Evolutionary conservation across 495 filamentous ascomycete genomes (phyloP), one percentile per base, ranked within the genome.

Genomic region (Hypoxylon fuscum): DNA sequence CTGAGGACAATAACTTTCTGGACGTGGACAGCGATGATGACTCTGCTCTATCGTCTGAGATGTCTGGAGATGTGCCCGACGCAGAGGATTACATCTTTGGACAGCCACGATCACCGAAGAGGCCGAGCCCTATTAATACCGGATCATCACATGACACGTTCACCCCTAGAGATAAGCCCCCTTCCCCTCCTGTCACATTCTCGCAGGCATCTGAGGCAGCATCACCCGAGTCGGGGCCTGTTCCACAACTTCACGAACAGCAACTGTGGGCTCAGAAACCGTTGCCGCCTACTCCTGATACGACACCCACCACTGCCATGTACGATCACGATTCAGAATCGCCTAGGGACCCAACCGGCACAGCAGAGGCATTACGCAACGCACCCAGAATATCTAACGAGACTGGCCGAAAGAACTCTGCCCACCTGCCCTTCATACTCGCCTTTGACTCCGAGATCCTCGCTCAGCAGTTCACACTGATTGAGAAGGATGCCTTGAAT

Each of bases 401-500:
- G 3, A 15, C 49, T 20, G 42, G 60, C 1, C 56, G 62, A 49
- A 76, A 74, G 50, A 68, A 69, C 48, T 70, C 77, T 1, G 73
- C 78, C 12, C 96, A 99, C 77, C 75, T 98, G 12, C 94, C 96
- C 1, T 99, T 98, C 70, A 85, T 96, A 38, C 85, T 98, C 14
- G 90, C 93, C 0, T 96, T 95, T 62, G 92, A 96, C 72, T 95
- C 93, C 9, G 89, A 93, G 49, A 78, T 90, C 17, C 81, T 99
- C 34, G 95, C 96, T 5, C 90, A 98, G 73, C 96, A 98, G 72
- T 88, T 98, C 65, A 97, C 93, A 0, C 78, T 99, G 37, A 90
- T 99, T 50, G 96, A 99, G 73, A 96, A 96, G 77, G 93, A 96
- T 68, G 96, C 96, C 0, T 76, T 99, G 42, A 92, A 93, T 63